A percentile compares a stretch with the other conserved stretches of the same genome.
phyloP scores from a whole-genome alignment of 2,329 filamentous ascomycete species.

The Immersiporthe knoxdaviesiana region DNA sequence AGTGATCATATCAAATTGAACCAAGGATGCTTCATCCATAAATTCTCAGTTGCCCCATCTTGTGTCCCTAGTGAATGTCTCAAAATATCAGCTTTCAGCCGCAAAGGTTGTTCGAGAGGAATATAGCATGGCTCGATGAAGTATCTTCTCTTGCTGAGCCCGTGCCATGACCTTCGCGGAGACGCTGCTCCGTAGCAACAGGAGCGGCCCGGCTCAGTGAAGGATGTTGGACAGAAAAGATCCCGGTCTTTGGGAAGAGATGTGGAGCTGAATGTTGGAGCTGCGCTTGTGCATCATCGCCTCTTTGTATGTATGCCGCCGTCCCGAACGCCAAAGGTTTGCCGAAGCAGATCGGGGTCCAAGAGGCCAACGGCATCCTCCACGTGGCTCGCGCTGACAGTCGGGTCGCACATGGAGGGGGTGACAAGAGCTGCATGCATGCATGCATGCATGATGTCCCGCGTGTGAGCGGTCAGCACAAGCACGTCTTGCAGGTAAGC shows the following conservation, averaged over 20 bases:
- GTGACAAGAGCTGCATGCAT: not conserved
- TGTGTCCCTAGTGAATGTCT: not conserved
- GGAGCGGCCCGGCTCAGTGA: not conserved
- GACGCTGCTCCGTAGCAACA: not conserved
- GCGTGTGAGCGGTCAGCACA: not conserved
- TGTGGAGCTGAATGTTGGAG: not conserved
- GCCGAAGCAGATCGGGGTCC: not conserved
- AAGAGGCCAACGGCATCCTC: not conserved
- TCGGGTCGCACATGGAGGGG: not conserved
- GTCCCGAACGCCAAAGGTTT: not conserved
- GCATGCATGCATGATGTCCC: not conserved
- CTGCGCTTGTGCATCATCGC: not conserved
- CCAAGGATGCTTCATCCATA: not conserved
- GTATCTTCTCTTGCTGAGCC: not conserved
- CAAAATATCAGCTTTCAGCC: not conserved
- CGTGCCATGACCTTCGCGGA: not conserved
- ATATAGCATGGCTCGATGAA: not conserved
- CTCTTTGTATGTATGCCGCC: not conserved
- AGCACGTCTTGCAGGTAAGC: not conserved
- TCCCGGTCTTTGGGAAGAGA: not conserved
- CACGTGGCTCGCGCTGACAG: not conserved
- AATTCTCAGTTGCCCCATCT: not conserved
- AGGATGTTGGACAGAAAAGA: not conserved
- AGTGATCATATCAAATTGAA: not conserved
- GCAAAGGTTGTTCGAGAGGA: not conserved